These are phyloP conservation scores for Sugiyamaella smithiae DNA, from an alignment of 805 yeast genomes.

Conservation along the genomic window DNA sequence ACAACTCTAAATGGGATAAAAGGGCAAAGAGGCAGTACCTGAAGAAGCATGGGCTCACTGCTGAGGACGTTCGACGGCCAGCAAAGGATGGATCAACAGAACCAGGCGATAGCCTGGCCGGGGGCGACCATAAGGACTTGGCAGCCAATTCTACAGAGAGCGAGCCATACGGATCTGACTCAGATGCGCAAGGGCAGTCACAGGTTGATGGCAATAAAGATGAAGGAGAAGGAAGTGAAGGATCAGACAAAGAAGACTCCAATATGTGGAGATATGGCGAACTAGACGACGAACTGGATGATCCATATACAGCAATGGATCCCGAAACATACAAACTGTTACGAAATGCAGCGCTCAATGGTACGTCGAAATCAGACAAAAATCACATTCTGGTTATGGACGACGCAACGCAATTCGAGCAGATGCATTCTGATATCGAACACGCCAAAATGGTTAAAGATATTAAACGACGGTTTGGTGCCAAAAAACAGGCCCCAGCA, in stretches of 20 bases:
- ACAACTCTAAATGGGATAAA: conserved; percentile 52
- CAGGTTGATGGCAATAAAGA: not conserved
- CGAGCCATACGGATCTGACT: not conserved
- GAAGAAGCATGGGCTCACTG: conserved; percentile 43
- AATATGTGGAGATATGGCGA: conserved; percentile 23
- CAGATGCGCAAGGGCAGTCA: not conserved
- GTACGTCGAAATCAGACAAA: not conserved
- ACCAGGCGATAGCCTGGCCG: not conserved
- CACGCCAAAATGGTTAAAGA: conserved; percentile 16
- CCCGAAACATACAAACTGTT: not conserved
- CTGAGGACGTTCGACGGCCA: not conserved
- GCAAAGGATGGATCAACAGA: not conserved
- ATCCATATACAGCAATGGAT: conserved; percentile 8
- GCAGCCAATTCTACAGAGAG: not conserved
- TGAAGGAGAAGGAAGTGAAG: not conserved
- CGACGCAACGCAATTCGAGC: conserved; percentile 17
- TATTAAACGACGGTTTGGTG: conserved; percentile 20
- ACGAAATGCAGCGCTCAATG: not conserved
- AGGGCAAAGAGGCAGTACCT: conserved; percentile 43
- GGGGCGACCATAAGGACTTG: not conserved
- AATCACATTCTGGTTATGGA: conserved; percentile 9
- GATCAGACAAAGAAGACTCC: conserved; percentile 3
- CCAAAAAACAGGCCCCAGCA: not conserved
- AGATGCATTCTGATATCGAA: conserved; percentile 21
- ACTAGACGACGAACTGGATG: conserved; percentile 11